These are phyloP conservation scores for Silybum marianum DNA, from an alignment of 129 eudicot species.

Conservation along the genomic window DNA sequence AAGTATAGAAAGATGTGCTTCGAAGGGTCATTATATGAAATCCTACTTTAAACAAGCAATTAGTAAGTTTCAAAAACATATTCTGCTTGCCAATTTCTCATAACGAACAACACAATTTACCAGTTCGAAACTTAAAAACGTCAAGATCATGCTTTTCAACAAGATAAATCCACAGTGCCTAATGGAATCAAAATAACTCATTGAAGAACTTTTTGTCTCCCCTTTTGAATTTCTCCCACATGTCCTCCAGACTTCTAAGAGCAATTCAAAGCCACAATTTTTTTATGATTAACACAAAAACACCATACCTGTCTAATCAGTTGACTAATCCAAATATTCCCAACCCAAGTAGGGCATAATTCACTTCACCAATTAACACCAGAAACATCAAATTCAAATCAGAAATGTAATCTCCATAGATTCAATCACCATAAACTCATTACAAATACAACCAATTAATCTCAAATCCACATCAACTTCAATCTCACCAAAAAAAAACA, in stretches of 20 bases:
- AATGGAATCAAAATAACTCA: background rate
- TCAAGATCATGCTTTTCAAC: background rate
- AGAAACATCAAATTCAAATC: constrained; percentile 1
- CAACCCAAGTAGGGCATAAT: constrained; percentile 10
- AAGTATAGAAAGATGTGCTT: background rate
- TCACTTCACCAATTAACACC: constrained; percentile 9
- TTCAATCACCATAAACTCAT: constrained; percentile 14
- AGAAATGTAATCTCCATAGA: constrained; percentile 3
- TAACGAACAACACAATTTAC: background rate
- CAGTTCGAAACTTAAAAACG: background rate
- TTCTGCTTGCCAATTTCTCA: constrained; percentile 15
- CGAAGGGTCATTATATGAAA: background rate
- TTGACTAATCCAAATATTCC: background rate
- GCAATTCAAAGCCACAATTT: constrained; percentile 1
- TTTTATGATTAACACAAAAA: background rate
- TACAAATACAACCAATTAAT: constrained; percentile 7
- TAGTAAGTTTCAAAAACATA: constrained; percentile 9
- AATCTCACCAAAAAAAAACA: constrained; percentile 1
- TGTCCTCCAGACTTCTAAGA: background rate
- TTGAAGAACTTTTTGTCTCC: background rate
- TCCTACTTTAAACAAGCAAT: constrained; percentile 7
- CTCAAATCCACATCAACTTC: background rate
- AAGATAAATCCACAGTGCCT: background rate
- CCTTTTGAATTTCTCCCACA: background rate
- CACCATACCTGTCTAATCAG: constrained; percentile 12